Conservation (phyloP, 179 eudicot species). For the Kewa caespitosa region DNA sequence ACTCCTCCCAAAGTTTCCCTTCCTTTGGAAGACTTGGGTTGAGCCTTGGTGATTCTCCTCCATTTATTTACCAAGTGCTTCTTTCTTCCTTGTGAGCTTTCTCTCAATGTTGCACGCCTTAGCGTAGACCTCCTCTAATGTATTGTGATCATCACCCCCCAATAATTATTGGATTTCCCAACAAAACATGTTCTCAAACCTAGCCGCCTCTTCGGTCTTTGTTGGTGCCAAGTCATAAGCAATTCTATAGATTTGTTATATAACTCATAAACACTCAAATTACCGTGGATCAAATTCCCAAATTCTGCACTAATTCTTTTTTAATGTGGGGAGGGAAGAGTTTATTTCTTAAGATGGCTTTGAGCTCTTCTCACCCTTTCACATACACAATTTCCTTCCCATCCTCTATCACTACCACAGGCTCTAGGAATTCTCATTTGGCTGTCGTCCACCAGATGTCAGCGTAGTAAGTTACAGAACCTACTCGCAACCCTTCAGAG, state of each 20-base stretch:
- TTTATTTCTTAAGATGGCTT: not conserved
- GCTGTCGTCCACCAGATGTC: not conserved
- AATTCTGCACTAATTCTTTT: not conserved
- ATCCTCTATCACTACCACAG: not conserved
- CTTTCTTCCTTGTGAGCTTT: not conserved
- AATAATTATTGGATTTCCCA: no score
- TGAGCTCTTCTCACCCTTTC: not conserved
- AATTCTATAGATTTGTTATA: no score
- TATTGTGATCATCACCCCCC: not conserved
- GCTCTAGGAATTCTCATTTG: not conserved
- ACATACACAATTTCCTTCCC: no score
- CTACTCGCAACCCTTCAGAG: not conserved
- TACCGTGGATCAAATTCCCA: not conserved
- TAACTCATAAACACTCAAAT: not conserved
- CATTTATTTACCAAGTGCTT: no score
- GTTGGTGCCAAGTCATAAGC: not conserved
- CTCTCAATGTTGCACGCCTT: not conserved
- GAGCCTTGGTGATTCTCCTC: no score
- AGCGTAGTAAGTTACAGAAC: not conserved
- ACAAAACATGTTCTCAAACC: not conserved
- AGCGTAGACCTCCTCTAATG: not conserved
- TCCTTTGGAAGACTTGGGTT: no score
- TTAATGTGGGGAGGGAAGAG: not conserved
- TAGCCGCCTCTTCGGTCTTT: not conserved
- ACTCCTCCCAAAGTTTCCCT: no score